phyloP scores from a whole-genome alignment of 2,329 filamentous ascomycete genomes.

The Aspergillus melleus region DNA sequence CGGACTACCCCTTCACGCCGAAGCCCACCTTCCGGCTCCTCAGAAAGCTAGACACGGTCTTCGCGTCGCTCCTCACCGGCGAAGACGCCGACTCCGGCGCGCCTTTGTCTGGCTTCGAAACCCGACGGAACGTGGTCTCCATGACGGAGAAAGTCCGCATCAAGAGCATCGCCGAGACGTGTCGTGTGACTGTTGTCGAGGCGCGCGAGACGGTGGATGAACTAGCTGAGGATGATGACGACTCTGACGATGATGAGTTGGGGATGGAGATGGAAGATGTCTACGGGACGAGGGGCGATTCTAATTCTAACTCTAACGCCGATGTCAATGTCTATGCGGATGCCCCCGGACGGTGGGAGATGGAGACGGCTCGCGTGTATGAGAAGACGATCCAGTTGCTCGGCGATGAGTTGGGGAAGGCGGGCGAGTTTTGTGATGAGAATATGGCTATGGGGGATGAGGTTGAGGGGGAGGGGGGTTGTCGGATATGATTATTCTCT shows the following conservation, averaged over 20 bases:
- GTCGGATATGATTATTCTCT: neutral
- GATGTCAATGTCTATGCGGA: slow-evolving; percentile 13
- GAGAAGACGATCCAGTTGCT: slow-evolving; percentile 75
- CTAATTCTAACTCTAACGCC: too few species aligned
- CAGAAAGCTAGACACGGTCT: slow-evolving; percentile 78
- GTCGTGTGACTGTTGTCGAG: slow-evolving; percentile 69
- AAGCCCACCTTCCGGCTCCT: slow-evolving; percentile 69
- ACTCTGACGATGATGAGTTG: slow-evolving; percentile 41
- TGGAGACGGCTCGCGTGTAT: slow-evolving; percentile 75
- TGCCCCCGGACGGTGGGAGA: slow-evolving; percentile 49
- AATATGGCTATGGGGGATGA: slow-evolving; percentile 16
- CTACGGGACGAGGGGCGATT: slow-evolving; percentile 20
- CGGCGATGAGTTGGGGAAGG: slow-evolving; percentile 62
- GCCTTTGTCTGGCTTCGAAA: slow-evolving; percentile 68
- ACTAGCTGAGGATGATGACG: slow-evolving; percentile 34
- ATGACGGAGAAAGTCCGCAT: slow-evolving; percentile 88
- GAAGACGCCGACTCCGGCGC: slow-evolving; percentile 66
- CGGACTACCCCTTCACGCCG: slow-evolving; percentile 68
- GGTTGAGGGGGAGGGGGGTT: neutral
- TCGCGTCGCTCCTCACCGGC: slow-evolving; percentile 71
- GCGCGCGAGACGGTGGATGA: slow-evolving; percentile 54
- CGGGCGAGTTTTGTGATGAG: slow-evolving; percentile 28
- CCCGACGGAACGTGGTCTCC: slow-evolving; percentile 55
- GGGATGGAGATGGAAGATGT: slow-evolving; percentile 48
- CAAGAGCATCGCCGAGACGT: slow-evolving; percentile 76